These are phyloP conservation scores for Fusarium pseudoanthophilum DNA, from an alignment of 2,329 filamentous ascomycete genomes.

Conservation along the genomic window DNA sequence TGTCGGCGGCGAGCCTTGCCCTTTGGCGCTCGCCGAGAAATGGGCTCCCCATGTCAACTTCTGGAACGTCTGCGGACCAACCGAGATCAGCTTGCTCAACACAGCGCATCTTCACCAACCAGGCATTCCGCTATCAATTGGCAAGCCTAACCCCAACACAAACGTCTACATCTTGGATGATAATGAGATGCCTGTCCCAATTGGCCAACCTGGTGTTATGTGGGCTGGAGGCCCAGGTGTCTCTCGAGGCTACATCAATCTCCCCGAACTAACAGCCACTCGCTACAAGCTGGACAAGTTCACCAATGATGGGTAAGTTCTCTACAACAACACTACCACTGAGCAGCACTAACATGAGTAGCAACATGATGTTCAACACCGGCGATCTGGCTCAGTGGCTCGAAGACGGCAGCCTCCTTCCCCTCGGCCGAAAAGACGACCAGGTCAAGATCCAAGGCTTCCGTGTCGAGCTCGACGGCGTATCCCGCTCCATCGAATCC, in stretches of 20 bases:
- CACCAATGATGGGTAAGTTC: slow-evolving; percentile 13
- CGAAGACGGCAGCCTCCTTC: slow-evolving; percentile 26
- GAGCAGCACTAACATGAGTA: slow-evolving; percentile 19
- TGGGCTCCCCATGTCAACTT: slow-evolving; percentile 33
- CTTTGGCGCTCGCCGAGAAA: slow-evolving; percentile 21
- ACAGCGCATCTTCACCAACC: slow-evolving; percentile 25
- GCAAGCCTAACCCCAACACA: slow-evolving; percentile 60
- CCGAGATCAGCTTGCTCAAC: slow-evolving; percentile 34
- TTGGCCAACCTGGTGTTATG: slow-evolving; percentile 63
- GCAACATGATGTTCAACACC: slow-evolving; percentile 47
- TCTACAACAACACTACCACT: fast-evolving
- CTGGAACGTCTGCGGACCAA: slow-evolving; percentile 33
- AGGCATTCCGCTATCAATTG: slow-evolving; percentile 15
- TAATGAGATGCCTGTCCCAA: slow-evolving; percentile 53
- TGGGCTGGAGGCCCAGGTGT: slow-evolving; percentile 57
- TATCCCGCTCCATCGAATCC: slow-evolving; percentile 17
- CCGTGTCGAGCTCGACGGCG: slow-evolving; percentile 20
- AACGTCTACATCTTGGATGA: slow-evolving; percentile 64
- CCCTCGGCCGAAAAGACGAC: slow-evolving; percentile 33
- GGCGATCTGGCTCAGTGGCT: slow-evolving; percentile 28
- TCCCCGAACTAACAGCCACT: slow-evolving; percentile 2
- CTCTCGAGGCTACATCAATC: slow-evolving; percentile 23
- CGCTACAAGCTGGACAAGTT: slow-evolving; percentile 42
- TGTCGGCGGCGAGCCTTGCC: slow-evolving; percentile 30
- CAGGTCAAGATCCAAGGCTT: slow-evolving; percentile 32